Percentiles rank a stretch among this genome's conserved stretches.
Evolutionary conservation across 768 basidiomycete species (phyloP).

Genomic region (Mycena vitilis): DNA sequence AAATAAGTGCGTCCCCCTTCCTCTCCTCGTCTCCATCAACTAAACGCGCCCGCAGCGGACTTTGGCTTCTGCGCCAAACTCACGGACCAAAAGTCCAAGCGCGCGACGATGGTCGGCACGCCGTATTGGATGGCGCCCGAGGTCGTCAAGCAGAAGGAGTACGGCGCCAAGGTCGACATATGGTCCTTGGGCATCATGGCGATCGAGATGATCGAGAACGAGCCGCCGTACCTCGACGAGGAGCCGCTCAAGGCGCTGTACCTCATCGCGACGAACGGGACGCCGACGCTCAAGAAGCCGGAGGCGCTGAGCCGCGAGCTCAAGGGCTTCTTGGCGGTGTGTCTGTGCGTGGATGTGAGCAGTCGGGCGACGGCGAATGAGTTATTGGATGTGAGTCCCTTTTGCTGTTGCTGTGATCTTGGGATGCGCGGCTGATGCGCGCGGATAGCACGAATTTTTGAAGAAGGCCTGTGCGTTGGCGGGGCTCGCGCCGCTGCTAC

Average conservation of each 20-base stretch:
- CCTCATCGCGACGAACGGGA: conserved; percentile 97
- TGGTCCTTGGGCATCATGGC: conserved; percentile 99
- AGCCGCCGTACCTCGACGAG: conserved; percentile 95
- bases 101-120: conserved; percentile 97
- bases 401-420: too few relatives aligned
- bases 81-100: conserved; percentile 95
- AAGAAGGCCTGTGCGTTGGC: conserved; percentile 86
- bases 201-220: conserved; percentile 99
- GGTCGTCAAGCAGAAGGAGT: conserved; percentile 97
- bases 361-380: conserved; percentile 92
- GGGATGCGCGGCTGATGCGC: conserved; percentile 32
- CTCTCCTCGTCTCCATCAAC: background rate
- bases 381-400: conserved; percentile 76
- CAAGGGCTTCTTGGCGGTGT: conserved; percentile 97
- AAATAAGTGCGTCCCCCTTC: conserved; percentile 83
- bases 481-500: conserved; percentile 86
- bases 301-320: conserved; percentile 92
- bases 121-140: conserved; percentile 99
- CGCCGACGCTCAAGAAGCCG: conserved; percentile 96
- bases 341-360: conserved; percentile 97
- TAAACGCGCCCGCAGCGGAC: conserved; percentile 69
- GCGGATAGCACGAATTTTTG: conserved; percentile 89
- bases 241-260: conserved; percentile 97
- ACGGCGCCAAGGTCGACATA: conserved; percentile 96
- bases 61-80: conserved; percentile 98